Conservation (phyloP, 352 stramenopile genomes). For the Globisporangium irregulare region DNA sequence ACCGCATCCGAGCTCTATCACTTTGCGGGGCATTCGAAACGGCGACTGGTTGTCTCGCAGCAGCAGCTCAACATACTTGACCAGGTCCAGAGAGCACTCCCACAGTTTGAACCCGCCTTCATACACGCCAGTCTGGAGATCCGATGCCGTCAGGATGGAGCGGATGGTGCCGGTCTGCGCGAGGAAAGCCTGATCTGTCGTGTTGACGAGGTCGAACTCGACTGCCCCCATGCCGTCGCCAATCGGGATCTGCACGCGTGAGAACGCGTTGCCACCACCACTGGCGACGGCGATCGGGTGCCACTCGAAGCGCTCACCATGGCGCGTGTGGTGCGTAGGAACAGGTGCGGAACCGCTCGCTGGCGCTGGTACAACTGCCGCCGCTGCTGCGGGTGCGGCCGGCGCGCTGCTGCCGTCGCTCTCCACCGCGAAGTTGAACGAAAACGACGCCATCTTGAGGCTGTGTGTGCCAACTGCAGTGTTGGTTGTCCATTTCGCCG, state of each 20-base stretch:
- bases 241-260: constrained; percentile 29
- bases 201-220: constrained; percentile 66
- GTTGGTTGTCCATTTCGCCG: too few species aligned
- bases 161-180: constrained; percentile 55
- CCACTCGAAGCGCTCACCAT: constrained; percentile 56
- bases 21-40: constrained; percentile 27
- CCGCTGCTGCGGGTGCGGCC: not conserved
- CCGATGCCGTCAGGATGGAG: constrained; percentile 66
- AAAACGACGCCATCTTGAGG: constrained; percentile 36
- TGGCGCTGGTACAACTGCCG: not conserved
- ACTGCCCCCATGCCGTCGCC: constrained; percentile 14
- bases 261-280: constrained; percentile 19
- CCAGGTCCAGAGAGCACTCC: constrained; percentile 78
- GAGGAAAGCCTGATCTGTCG: constrained; percentile 45
- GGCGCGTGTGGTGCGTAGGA: constrained; percentile 27
- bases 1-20: constrained; percentile 79
- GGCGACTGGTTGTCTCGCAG: constrained; percentile 16
- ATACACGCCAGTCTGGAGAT: constrained; percentile 77
- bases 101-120: constrained; percentile 88
- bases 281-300: not conserved
- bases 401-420: constrained; percentile 13
- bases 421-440: constrained; percentile 66
- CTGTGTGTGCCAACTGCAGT: too few species aligned
- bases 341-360: not conserved
- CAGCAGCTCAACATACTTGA: constrained; percentile 42